Conservation (phyloP, 495 filamentous ascomycete species). For the Penicillium antarcticum region DNA sequence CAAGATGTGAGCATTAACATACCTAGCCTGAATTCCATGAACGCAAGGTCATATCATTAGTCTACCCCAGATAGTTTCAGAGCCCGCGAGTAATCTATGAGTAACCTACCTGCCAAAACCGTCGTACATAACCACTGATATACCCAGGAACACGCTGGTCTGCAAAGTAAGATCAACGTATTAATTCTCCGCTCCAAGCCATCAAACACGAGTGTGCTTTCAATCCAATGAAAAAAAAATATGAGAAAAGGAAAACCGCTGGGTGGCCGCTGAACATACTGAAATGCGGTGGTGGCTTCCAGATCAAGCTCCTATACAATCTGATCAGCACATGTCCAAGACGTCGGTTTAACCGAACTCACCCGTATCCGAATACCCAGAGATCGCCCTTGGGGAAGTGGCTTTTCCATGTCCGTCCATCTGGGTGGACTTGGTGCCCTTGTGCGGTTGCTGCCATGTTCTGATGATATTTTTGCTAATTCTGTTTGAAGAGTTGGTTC, state of each 20-base stretch:
- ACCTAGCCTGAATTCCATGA: conserved; percentile 32
- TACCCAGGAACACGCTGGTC: conserved; percentile 86
- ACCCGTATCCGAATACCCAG: conserved; percentile 95
- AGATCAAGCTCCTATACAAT: conserved; percentile 77
- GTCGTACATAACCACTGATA: conserved; percentile 88
- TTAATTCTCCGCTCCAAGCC: neutral
- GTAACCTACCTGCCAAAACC: conserved; percentile 84
- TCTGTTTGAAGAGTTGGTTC: neutral
- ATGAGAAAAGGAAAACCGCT: neutral
- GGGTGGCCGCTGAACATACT: conserved; percentile 52
- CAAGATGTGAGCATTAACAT: conserved; percentile 3
- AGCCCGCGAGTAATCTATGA: neutral
- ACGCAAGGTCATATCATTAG: conserved; percentile 5
- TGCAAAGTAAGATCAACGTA: conserved; percentile 29
- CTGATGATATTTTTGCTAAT: neutral
- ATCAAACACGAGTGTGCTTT: neutral
- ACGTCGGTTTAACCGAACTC: conserved; percentile 25
- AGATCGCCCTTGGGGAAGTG: conserved; percentile 58
- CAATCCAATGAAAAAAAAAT: too few relatives aligned
- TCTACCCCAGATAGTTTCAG: neutral
- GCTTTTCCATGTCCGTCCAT: conserved; percentile 40
- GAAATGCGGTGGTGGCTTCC: conserved; percentile 96
- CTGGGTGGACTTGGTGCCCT: conserved; percentile 25
- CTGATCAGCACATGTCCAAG: neutral
- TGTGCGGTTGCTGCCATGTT: conserved; percentile 23